Evolutionary conservation across 495 filamentous ascomycete genomes (phyloP).

Genomic region (Glarea lozoyensis): DNA sequence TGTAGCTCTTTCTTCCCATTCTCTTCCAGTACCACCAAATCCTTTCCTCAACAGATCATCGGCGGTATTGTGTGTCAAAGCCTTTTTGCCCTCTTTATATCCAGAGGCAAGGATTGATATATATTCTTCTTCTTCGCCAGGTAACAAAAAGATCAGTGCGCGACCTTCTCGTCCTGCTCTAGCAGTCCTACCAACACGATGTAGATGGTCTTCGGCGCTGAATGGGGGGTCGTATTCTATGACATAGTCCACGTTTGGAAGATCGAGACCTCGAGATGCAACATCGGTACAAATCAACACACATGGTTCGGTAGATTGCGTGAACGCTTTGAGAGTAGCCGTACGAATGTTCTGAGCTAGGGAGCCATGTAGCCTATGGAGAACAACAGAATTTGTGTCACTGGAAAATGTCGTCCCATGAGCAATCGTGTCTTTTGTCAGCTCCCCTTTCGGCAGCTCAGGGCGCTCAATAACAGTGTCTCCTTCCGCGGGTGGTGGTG

Average conservation of each 20-base stretch:
- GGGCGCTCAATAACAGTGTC: conserved; percentile 6
- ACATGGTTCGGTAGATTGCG: conserved; percentile 51
- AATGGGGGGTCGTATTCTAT: conserved; percentile 95
- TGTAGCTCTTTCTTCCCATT: conserved; percentile 64
- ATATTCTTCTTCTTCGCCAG: conserved; percentile 86
- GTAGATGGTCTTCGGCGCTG: conserved; percentile 80
- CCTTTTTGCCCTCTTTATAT: conserved; percentile 19
- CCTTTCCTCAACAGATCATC: conserved; percentile 48
- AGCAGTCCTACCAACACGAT: conserved; percentile 90
- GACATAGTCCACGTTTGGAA: conserved; percentile 88
- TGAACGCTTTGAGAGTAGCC: conserved; percentile 71
- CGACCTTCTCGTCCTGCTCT: conserved; percentile 85
- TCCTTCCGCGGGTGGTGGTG: conserved; percentile 18
- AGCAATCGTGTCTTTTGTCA: conserved; percentile 42
- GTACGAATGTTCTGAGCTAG: conserved; percentile 80
- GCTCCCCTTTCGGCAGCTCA: conserved; percentile 12
- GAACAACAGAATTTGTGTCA: conserved; percentile 37
- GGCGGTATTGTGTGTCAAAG: conserved; percentile 33
- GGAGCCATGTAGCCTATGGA: conserved; percentile 93
- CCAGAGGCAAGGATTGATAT: conserved; percentile 51
- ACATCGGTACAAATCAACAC: conserved; percentile 93
- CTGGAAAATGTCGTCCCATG: conserved; percentile 40
- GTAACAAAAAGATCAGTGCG: conserved; percentile 79
- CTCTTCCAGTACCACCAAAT: conserved; percentile 31
- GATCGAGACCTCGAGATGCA: conserved; percentile 84